Conservation (phyloP, 164 flowering plant species). For the Dillenia suffruticosa region DNA sequence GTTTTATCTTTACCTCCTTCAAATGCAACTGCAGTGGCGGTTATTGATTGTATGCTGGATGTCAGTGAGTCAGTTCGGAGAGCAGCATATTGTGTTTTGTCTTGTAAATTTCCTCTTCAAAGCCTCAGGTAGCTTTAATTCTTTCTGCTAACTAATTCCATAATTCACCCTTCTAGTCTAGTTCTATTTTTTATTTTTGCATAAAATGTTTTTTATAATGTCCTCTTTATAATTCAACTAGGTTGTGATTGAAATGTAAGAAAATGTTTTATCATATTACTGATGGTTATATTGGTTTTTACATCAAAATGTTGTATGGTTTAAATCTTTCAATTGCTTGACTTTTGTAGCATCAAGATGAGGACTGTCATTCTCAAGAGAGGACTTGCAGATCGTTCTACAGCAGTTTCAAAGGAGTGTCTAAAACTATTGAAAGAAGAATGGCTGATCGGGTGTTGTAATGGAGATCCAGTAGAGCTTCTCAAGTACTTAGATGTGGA, state of each 20-base stretch:
- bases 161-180: not conserved
- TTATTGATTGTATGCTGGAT: conserved; percentile 78
- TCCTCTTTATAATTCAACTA: too few relatives aligned
- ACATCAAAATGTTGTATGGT: not conserved
- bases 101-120: conserved; percentile 88
- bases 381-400: conserved; percentile 90
- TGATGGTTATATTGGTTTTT: not conserved
- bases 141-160: not conserved
- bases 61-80: conserved; percentile 83
- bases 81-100: conserved; percentile 80
- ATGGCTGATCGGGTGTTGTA: conserved; percentile 80
- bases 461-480: conserved; percentile 67
- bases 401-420: conserved; percentile 70
- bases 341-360: conserved; percentile 64
- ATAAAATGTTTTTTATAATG: too few relatives aligned
- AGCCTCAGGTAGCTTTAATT: conserved; percentile 65
- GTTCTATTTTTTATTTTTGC: not conserved
- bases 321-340: conserved; percentile 4
- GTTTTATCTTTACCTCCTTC: conserved; percentile 83
- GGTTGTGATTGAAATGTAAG: too few relatives aligned
- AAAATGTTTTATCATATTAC: too few relatives aligned
- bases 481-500: conserved; percentile 97
- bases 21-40: conserved; percentile 50
- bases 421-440: conserved; percentile 76
- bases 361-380: conserved; percentile 81